Conservation (phyloP, 208 protist species). For the Acanthamoeba divionensis region DNA sequence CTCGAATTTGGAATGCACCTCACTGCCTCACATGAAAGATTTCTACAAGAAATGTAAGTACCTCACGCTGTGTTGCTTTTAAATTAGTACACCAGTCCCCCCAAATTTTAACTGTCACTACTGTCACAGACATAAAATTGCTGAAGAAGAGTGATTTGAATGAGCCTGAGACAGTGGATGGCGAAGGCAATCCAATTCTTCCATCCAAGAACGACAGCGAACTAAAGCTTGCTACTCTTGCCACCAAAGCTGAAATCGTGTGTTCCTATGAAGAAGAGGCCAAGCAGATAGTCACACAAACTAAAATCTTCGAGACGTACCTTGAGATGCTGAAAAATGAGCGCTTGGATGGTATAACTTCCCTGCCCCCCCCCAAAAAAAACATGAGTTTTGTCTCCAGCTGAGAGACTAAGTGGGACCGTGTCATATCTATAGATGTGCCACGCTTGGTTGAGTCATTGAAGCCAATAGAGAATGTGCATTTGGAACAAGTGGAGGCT, state of each 20-base stretch:
- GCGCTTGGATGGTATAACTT: not conserved
- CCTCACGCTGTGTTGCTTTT: not conserved
- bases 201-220: too few species aligned
- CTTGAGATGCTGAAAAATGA: conserved; percentile 17
- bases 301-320: not conserved
- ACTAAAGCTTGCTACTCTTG: too few species aligned
- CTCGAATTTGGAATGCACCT: not conserved
- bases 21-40: not conserved
- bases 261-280: conserved; percentile 17
- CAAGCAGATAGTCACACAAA: not conserved
- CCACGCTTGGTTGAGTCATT: not conserved
- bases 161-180: not conserved
- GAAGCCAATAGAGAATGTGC: conserved; percentile 5
- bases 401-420: not conserved
- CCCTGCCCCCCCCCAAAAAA: not conserved
- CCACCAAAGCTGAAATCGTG: not conserved
- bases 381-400: not conserved
- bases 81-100: too few species aligned
- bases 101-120: too few species aligned
- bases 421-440: not conserved
- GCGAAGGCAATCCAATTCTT: too few species aligned
- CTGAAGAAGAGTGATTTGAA: not conserved
- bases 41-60: conserved; percentile 6
- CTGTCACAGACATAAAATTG: not conserved
- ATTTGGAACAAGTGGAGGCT: conserved; percentile 4